phyloP scores from a whole-genome alignment of 305 asterid genomes.

The Solanum hybrid region DNA sequence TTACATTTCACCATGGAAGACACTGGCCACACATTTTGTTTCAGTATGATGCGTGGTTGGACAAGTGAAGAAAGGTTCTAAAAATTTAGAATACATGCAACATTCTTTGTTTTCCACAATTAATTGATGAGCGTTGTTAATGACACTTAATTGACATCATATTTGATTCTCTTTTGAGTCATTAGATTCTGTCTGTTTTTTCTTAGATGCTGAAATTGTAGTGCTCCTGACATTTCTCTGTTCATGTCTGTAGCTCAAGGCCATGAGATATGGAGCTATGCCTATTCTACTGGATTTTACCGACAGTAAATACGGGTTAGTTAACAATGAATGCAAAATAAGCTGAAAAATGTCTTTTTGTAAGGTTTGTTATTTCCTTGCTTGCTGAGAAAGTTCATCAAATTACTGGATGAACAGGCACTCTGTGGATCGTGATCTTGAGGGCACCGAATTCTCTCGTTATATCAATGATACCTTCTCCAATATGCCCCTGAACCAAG shows the following conservation, averaged over 20 bases:
- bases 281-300: slow-evolving; percentile 36
- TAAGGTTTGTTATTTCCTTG: background rate
- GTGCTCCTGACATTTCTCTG: background rate
- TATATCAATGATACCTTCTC: slow-evolving; percentile 37
- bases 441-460: slow-evolving; percentile 32
- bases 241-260: slow-evolving; percentile 45
- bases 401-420: slow-evolving; percentile 29
- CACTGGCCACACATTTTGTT: background rate
- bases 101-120: background rate
- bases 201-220: background rate
- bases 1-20: background rate
- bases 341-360: background rate
- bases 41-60: background rate
- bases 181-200: background rate
- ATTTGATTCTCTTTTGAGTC: background rate
- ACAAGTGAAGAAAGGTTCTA: background rate
- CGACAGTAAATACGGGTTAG: slow-evolving; percentile 38
- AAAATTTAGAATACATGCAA: background rate
- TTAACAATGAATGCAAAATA: background rate
- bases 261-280: slow-evolving; percentile 58
- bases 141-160: background rate
- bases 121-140: background rate
- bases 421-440: slow-evolving; percentile 22
- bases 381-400: slow-evolving; percentile 8
- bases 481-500: slow-evolving; percentile 47